Percentiles rank a stretch among this genome's conserved stretches.
These are phyloP conservation scores for Flaveria bidentis DNA, from an alignment of 129 eudicot species.

Conservation along the genomic window DNA sequence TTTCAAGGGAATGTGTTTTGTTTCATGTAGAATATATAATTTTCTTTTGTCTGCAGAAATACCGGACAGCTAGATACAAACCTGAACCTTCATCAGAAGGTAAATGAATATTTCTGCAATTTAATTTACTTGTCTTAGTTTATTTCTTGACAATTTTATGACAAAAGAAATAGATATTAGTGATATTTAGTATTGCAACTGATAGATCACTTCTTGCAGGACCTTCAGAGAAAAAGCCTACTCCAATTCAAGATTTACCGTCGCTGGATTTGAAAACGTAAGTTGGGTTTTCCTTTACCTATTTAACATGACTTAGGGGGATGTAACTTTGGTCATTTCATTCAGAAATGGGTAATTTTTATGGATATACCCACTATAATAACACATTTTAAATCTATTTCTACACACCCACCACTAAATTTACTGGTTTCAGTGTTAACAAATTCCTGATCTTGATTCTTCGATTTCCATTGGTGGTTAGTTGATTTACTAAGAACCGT, in stretches of 20 bases:
- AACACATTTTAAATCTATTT: neutral
- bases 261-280: conserved; percentile 86
- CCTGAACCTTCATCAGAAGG: conserved; percentile 85
- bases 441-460: neutral
- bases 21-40: conserved; percentile 12
- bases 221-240: conserved; percentile 58
- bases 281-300: conserved; percentile 33
- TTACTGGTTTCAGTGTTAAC: neutral
- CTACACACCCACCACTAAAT: neutral
- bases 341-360: neutral
- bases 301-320: conserved; percentile 3
- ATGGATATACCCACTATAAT: neutral
- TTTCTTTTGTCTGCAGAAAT: conserved; percentile 63
- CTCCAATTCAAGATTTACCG: conserved; percentile 58
- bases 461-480: neutral
- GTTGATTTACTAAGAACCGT: neutral
- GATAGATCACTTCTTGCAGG: conserved; percentile 48
- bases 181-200: conserved; percentile 13
- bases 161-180: neutral
- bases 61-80: conserved; percentile 95
- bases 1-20: conserved; percentile 5
- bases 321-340: neutral
- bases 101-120: conserved; percentile 13
- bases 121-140: neutral
- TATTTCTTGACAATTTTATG: conserved; percentile 11